Evolutionary conservation across 495 filamentous ascomycete species (phyloP), one percentile per base, ranked within the genome.

Genomic region (Saxophila tyrrhenica): DNA sequence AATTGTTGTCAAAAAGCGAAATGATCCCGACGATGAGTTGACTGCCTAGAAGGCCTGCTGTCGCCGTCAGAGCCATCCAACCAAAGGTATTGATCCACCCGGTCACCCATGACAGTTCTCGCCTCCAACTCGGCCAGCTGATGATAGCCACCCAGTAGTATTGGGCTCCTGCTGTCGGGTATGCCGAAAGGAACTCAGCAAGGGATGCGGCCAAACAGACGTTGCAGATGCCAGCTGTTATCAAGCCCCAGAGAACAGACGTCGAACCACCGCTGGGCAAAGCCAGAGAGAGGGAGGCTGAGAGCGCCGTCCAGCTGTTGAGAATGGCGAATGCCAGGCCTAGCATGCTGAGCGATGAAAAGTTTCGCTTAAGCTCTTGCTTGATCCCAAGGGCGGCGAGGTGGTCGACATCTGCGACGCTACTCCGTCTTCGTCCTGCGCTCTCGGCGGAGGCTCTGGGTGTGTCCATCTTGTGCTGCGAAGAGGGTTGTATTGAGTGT

Each of bases 51-150:
- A 69, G 63, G 2, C 68, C 68, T 3, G 58, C 68, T 10, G 67
- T 64, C 25, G 68, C 68, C 0, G 63, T 57, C 24, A 69, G 48
- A 2, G 59, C 55, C 54, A 87, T 83, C 84, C 84, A 87, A 17
- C 82, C 85, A 25, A 79, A 78, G 25, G 82, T 78, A 64, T 85
- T 87, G 54, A 87, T 79, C 84, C 84, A 89, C 10, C 85, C 85
- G 0, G 82, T 85, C 25, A 81, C 78, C 78, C 80, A 89, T 11
- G 77, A 81, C 5, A 87, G 68, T 20, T 80, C 65, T 0, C 79
- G 78, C 44, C 79, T 78, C 75, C 75, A 85, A 45, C 64, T 69
- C 59, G 72, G 67, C 72, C 76, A 80, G 20, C 75, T 70, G 29
- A 84, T 72, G 64, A 84, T 71, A 3, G 84, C 82, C 16, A 83